Evolutionary conservation across 805 yeast species (phyloP).

Genomic region (Starmerella powellii): DNA sequence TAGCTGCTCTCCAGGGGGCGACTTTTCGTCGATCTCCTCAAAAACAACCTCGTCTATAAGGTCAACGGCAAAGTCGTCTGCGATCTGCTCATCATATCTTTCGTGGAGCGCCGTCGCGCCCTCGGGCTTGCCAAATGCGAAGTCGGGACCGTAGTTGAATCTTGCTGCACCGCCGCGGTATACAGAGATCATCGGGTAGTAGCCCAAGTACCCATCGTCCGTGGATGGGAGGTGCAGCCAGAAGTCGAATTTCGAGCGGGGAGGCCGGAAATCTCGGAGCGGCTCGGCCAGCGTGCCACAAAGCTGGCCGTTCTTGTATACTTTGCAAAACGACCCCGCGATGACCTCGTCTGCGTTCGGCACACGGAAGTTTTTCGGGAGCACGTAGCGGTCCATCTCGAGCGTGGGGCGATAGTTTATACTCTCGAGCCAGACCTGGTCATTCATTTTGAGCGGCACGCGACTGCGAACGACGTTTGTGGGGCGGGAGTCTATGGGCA

Average conservation of each 20-base stretch:
- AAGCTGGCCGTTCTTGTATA: constrained; percentile 63
- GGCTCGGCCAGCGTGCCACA: constrained; percentile 56
- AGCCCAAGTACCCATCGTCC: constrained; percentile 81
- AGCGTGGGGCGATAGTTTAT: constrained; percentile 63
- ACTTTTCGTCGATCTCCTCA: constrained; percentile 15
- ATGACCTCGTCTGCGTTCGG: constrained; percentile 20
- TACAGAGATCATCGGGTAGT: constrained; percentile 80
- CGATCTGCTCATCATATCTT: constrained; percentile 54
- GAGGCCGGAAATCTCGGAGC: constrained; percentile 67
- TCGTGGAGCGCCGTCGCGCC: constrained; percentile 42
- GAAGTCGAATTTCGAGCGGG: constrained; percentile 41
- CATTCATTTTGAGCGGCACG: constrained; percentile 73
- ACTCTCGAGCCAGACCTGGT: constrained; percentile 68
- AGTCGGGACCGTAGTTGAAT: constrained; percentile 56
- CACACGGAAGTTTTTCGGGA: constrained; percentile 20
- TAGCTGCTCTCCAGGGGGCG: constrained; percentile 4
- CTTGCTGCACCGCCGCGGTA: constrained; percentile 67
- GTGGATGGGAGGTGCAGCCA: constrained; percentile 19
- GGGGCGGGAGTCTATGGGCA: constrained; percentile 40
- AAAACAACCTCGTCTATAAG: constrained; percentile 51
- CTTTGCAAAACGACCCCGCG: constrained; percentile 44
- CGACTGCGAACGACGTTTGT: constrained; percentile 46
- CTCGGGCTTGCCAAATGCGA: constrained; percentile 26
- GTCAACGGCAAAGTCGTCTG: constrained; percentile 77
- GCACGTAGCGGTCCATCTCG: constrained; percentile 59